Percentiles rank a stretch among this genome's conserved stretches.
phyloP scores from a whole-genome alignment of 805 yeast species.

The Starmerella khaoyaiensis region DNA sequence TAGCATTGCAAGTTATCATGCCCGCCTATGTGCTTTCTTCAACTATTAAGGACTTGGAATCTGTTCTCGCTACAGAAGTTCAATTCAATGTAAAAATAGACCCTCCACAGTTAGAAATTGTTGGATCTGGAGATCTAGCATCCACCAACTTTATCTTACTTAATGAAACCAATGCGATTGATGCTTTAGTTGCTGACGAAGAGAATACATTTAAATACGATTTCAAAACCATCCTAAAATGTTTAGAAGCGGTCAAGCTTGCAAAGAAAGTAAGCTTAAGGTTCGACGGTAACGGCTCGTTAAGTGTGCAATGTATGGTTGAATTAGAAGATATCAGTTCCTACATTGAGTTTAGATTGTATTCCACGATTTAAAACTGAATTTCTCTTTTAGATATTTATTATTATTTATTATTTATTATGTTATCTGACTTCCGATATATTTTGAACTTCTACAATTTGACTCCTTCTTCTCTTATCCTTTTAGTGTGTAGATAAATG shows the following conservation, averaged over 20 bases:
- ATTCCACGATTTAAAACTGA: not conserved
- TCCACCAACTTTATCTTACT: constrained; percentile 56
- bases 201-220: constrained; percentile 31
- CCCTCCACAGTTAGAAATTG: constrained; percentile 38
- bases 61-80: constrained; percentile 29
- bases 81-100: constrained; percentile 4
- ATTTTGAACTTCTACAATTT: too few relatives aligned
- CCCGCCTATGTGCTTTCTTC: constrained; percentile 42
- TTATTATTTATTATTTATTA: too few relatives aligned
- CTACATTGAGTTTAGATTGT: constrained; percentile 25
- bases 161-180: constrained; percentile 46
- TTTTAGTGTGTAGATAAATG: too few relatives aligned
- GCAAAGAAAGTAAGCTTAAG: constrained; percentile 44
- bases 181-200: constrained; percentile 36
- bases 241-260: constrained; percentile 36
- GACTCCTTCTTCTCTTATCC: too few relatives aligned
- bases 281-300: constrained; percentile 39
- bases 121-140: constrained; percentile 66
- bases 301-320: constrained; percentile 37
- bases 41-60: constrained; percentile 44
- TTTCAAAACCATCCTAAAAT: constrained; percentile 37
- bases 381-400: too few relatives aligned
- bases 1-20: constrained; percentile 41
- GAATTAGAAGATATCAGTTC: constrained; percentile 23
- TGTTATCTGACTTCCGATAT: too few relatives aligned